Evolutionary conservation across 2,329 filamentous ascomycete species (phyloP), one percentile per base, ranked within the genome.

Genomic region (Epichloe bromicola): DNA sequence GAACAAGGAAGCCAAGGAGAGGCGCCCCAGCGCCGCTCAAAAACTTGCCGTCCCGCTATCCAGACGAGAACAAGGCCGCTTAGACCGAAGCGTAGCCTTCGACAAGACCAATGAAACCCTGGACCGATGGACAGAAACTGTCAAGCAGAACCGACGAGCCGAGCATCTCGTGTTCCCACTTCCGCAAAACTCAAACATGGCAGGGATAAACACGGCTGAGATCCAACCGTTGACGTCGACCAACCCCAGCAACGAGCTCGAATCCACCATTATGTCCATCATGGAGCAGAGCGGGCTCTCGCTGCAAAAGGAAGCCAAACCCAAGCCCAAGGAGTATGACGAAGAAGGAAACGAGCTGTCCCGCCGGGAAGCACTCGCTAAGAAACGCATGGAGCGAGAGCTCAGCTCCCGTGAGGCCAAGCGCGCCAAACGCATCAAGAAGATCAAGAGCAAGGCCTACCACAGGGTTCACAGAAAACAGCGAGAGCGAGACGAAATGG

Each of bases 391-490:
- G 65, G 82, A 87, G 56, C 78, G 93, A 58, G 91, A 97, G 60
- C 70, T 95, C 7, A 77, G 91, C 57, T 95, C 94, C 60, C 79
- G 90, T 11, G 91, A 97, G 68, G 85, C 94, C 61, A 83, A 89
- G 42, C 85, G 89, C 51, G 80, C 89, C 7, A 94, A 90, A 69
- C 84, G 93, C 23, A 88, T 98, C 69, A 95, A 96, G 72, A 97
- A 97, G 74, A 98, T 98, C 71, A 98, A 98, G 75, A 94, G 87
- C 65, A 98, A 96, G 67, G 80, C 89, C 0, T 98, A 95, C 65
- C 86, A 91, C 51, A 84, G 90, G 43, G 85, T 97, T 14, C 91
- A 97, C 67, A 82, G 91, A 38, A 95, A 85, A 63, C 86, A 82
- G 66, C 60, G 73, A 58, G 67, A 76, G 57, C 72, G 76, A 51